These are phyloP conservation scores for Fusarium circinatum DNA, from an alignment of 2,329 filamentous ascomycete species.

Conservation along the genomic window DNA sequence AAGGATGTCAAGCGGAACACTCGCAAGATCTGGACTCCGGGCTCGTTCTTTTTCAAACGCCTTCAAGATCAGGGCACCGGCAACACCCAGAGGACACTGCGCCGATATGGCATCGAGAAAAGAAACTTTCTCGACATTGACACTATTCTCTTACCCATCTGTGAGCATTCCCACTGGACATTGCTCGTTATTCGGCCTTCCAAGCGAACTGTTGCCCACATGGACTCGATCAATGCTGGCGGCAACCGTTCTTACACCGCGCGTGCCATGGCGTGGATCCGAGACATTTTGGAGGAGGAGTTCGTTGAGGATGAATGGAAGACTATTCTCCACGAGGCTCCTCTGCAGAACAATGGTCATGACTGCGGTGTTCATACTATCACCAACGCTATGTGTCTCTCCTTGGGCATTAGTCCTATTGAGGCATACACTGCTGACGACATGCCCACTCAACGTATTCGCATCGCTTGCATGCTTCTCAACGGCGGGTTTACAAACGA, in stretches of 20 bases:
- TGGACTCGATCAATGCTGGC: constrained; percentile 69
- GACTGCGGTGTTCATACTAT: constrained; percentile 84
- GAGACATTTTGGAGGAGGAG: constrained; percentile 62
- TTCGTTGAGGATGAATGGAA: constrained; percentile 71
- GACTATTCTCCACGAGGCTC: constrained; percentile 59
- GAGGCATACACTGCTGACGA: constrained; percentile 61
- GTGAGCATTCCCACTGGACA: constrained; percentile 74
- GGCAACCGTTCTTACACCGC: constrained; percentile 55
- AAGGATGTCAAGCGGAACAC: constrained; percentile 56
- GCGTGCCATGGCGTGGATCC: constrained; percentile 64
- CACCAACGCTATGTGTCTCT: constrained; percentile 74
- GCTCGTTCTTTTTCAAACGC: constrained; percentile 72
- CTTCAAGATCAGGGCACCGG: constrained; percentile 60
- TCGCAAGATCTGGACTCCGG: constrained; percentile 71
- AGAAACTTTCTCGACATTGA: constrained; percentile 72
- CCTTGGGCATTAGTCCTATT: constrained; percentile 63
- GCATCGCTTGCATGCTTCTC: constrained; percentile 72
- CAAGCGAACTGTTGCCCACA: constrained; percentile 70
- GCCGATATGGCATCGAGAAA: constrained; percentile 66
- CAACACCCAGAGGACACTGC: constrained; percentile 64
- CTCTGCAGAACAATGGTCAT: constrained; percentile 71
- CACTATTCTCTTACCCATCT: constrained; percentile 76
- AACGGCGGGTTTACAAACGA: constrained; percentile 73
- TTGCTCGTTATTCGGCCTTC: constrained; percentile 73
- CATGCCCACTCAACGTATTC: constrained; percentile 68